Conservation (phyloP, 2,329 filamentous ascomycete species). For the Aspergillus pseudoglaucus region DNA sequence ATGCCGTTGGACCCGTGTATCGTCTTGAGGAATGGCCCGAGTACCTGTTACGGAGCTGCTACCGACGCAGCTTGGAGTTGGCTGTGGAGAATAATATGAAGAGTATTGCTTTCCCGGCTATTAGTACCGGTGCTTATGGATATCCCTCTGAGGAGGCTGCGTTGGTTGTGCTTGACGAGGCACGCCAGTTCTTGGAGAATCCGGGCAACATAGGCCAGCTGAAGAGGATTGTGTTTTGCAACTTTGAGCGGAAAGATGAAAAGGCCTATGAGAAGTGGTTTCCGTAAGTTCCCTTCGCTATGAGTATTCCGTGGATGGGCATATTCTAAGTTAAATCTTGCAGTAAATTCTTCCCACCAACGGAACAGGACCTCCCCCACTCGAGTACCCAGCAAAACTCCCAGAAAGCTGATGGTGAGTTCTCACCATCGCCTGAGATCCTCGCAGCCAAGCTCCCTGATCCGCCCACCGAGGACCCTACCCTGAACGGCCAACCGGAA, state of each 20-base stretch:
- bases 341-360: constrained; percentile 47
- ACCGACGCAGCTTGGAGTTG: constrained; percentile 64
- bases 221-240: constrained; percentile 75
- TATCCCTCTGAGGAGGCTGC: constrained; percentile 74
- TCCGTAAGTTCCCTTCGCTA: constrained; percentile 55
- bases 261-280: constrained; percentile 62
- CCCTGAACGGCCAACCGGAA: constrained; percentile 37
- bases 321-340: constrained; percentile 6
- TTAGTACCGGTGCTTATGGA: constrained; percentile 86
- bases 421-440: constrained; percentile 17
- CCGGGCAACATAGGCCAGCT: constrained; percentile 42
- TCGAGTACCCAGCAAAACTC: constrained; percentile 6
- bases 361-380: constrained; percentile 26
- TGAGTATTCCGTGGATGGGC: background rate
- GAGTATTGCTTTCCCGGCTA: constrained; percentile 72
- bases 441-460: constrained; percentile 43
- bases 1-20: constrained; percentile 85
- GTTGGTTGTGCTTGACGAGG: constrained; percentile 59
- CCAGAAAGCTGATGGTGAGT: constrained; percentile 20
- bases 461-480: constrained; percentile 42
- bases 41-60: constrained; percentile 56
- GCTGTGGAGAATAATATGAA: constrained; percentile 60
- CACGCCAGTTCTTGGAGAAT: constrained; percentile 48
- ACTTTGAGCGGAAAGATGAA: constrained; percentile 72
- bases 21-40: constrained; percentile 30